A percentile compares a stretch with the other conserved stretches of the same genome.
These are phyloP conservation scores for Trifolium dubium DNA, from an alignment of 306 rosid species.

Conservation along the genomic window DNA sequence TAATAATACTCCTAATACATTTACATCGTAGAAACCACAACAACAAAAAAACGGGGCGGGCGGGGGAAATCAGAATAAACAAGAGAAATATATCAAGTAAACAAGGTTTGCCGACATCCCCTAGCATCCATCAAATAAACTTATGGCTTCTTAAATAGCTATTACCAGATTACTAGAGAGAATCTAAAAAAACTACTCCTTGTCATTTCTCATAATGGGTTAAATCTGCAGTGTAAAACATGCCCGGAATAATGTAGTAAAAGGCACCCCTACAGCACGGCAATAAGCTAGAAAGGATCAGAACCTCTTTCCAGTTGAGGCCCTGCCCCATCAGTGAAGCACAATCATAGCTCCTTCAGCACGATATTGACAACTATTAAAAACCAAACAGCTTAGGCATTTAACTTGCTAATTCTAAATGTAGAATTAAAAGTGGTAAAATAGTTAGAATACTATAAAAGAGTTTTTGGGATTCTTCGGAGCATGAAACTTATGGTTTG, in stretches of 20 bases:
- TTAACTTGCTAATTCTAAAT: not conserved
- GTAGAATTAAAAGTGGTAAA: not conserved
- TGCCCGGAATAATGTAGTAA: constrained; percentile 2
- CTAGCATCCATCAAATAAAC: constrained; percentile 17
- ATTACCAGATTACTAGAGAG: constrained; percentile 23
- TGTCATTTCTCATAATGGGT: constrained; percentile 17
- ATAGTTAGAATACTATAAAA: not conserved
- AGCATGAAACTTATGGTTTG: not conserved
- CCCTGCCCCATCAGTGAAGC: constrained; percentile 6
- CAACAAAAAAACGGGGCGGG: not conserved
- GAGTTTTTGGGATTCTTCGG: not conserved
- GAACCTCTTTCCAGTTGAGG: constrained; percentile 19
- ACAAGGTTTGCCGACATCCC: constrained; percentile 4
- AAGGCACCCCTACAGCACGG: not conserved
- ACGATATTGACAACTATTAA: not conserved
- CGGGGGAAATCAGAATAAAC: not conserved
- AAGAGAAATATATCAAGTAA: constrained; percentile 1
- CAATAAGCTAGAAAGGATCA: constrained; percentile 25
- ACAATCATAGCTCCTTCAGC: not conserved
- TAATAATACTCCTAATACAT: constrained; percentile 8
- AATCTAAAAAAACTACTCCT: constrained; percentile 32
- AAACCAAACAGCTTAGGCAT: constrained; percentile 1
- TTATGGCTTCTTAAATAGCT: constrained; percentile 4
- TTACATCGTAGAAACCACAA: constrained; percentile 1
- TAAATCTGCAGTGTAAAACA: constrained; percentile 20